Base-by-base conservation (phyloP, 345 rosid species). In the Rhodamnia rubescens region DNA sequence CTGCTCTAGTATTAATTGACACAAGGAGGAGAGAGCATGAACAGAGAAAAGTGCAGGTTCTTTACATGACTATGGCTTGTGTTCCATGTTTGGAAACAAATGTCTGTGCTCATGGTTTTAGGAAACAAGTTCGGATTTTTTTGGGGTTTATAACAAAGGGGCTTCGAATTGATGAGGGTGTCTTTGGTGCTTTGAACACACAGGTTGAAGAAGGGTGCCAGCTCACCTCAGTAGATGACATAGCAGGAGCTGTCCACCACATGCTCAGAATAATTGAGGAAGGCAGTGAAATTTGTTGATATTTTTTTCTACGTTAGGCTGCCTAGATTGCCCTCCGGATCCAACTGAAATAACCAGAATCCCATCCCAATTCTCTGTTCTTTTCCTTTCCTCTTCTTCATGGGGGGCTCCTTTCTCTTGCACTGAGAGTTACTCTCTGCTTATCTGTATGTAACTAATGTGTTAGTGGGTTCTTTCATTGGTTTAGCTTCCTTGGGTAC, bases 201-300 rank as follows among this genome's bases (percentile, higher is more conserved):
- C 87, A 96, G 98, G 89, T 94, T 89, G 98, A 96, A 91, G 99
- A 96, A 91, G 95, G 93, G 90, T 94, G 98, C 92, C 96, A 91
- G 88, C 94, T 96, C 84, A 93, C 86, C 64, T 91, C 96, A 59
- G 98, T 89, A 87, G 98, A 95, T 87, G 99, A 96, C 92, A 94
- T 96, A 88, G 98, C 97, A 87, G 92, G 90, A 86, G 94, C 98
- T 85, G 97, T 95, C 61, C 94, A 94, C 82, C 95, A 92, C 92
- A 92, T 96, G 96, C 96, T 96, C 27, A 90, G 90, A 90, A 89
- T 93, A 85, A 93, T 93, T 88, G 95, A 93, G 86, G 91, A 91
- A 81, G 94, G 89, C 40, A 89, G 85, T 88, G 85, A 74, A 54
- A 40, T 53, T 32, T 64, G 78, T 32, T 59, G 61, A 52, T 55